Conservation (phyloP, 305 asterid genomes). For the Fraxinus angustifolia region DNA sequence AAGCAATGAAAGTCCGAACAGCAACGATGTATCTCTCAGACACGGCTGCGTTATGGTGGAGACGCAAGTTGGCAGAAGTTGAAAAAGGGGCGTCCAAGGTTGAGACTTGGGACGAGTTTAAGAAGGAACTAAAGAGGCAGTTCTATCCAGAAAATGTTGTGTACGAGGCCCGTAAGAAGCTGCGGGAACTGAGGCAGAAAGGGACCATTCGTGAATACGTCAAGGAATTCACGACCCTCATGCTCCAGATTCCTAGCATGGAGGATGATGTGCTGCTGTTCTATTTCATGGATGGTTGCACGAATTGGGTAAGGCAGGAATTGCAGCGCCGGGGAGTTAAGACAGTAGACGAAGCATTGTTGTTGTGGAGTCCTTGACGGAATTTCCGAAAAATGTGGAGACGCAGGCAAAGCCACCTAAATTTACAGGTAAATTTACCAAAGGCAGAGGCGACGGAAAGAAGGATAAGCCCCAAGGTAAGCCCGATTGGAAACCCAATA, state of each 20-base stretch:
- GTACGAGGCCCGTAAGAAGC: too few species aligned
- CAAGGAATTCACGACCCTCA: neutral
- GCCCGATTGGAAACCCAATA: neutral
- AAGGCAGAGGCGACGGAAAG: neutral
- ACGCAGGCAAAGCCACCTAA: neutral
- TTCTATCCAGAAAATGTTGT: too few species aligned
- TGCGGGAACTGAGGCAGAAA: too few species aligned
- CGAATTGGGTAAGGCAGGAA: neutral
- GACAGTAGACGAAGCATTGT: neutral
- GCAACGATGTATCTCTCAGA: too few species aligned
- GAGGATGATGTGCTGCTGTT: neutral
- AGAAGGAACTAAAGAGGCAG: too few species aligned
- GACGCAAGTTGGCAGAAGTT: too few species aligned
- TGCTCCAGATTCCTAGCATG: neutral
- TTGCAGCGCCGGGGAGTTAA: neutral
- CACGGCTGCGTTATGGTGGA: too few species aligned
- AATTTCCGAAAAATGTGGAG: neutral
- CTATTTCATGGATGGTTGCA: neutral
- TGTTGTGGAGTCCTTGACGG: neutral
- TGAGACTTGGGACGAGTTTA: too few species aligned
- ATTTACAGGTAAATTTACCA: neutral
- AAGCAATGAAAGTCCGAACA: neutral
- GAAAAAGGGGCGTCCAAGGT: too few species aligned
- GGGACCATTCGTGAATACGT: too few species aligned
- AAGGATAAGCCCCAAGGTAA: neutral